phyloP scores from a whole-genome alignment of 192 early-diverging fungal species.

The Diversispora epigaea region DNA sequence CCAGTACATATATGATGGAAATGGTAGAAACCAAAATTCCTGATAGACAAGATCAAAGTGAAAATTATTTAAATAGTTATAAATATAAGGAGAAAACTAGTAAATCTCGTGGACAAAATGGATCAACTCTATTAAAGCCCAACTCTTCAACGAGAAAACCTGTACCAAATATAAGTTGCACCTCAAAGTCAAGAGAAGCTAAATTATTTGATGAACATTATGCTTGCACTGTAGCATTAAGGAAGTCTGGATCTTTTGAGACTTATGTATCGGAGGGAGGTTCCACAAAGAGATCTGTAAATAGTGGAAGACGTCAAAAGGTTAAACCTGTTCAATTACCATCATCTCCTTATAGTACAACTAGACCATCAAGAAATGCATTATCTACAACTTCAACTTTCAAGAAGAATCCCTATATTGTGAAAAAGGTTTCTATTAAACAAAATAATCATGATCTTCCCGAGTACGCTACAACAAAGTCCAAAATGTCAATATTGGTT shows the following conservation, averaged over 20 bases:
- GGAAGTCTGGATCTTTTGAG: neutral
- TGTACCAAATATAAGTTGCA: neutral
- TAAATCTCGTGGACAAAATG: no score
- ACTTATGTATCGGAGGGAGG: neutral
- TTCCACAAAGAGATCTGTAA: neutral
- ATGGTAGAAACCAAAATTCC: neutral
- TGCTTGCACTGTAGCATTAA: neutral
- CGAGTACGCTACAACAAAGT: slow-evolving; percentile 8
- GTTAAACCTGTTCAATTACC: neutral
- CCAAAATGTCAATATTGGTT: slow-evolving; percentile 15
- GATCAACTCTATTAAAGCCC: no score
- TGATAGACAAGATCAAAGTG: neutral
- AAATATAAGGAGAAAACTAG: no score
- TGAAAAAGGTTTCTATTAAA: neutral
- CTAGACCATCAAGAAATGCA: neutral
- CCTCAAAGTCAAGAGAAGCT: neutral
- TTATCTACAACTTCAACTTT: neutral
- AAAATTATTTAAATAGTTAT: neutral
- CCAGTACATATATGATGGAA: neutral
- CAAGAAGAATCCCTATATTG: slow-evolving; percentile 7
- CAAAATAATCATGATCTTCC: slow-evolving; percentile 13
- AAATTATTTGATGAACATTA: neutral
- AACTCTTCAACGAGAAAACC: neutral
- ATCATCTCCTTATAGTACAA: neutral
- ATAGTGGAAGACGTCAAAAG: neutral